Percentiles rank a stretch among this genome's conserved stretches.
Evolutionary conservation across 2,329 filamentous ascomycete genomes (phyloP).

Genomic region (Phaeosphaeriaceae sp.): DNA sequence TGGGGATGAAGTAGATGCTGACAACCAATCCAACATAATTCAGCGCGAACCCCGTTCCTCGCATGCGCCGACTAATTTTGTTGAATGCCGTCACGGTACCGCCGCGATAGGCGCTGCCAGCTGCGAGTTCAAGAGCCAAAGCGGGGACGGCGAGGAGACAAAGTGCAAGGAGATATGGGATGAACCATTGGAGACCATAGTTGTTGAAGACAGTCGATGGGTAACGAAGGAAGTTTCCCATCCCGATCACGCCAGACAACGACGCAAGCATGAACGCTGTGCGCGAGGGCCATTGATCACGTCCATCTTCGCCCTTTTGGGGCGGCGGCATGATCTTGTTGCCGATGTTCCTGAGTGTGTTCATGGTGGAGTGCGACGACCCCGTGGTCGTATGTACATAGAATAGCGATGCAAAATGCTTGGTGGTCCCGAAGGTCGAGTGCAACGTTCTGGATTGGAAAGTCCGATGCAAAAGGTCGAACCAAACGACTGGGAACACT

Average conservation of each 20-base stretch:
- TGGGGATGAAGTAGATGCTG: constrained; percentile 20
- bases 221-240: constrained; percentile 24
- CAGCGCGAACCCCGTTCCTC: constrained; percentile 15
- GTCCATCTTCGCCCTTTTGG: constrained; percentile 21
- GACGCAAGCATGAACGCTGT: constrained; percentile 21
- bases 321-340: constrained; percentile 4
- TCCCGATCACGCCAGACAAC: constrained; percentile 21
- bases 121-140: constrained; percentile 22
- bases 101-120: constrained; percentile 26
- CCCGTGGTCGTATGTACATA: not conserved
- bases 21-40: constrained; percentile 12
- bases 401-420: not conserved
- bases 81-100: constrained; percentile 27
- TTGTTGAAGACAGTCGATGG: constrained; percentile 26
- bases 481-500: not conserved
- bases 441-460: not conserved
- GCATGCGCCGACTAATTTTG: constrained; percentile 20
- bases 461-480: not conserved
- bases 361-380: constrained; percentile 3
- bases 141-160: constrained; percentile 21
- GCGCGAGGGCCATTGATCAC: constrained; percentile 18
- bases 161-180: constrained; percentile 19
- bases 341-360: constrained; percentile 1
- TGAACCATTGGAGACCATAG: constrained; percentile 23
- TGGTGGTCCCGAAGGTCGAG: not conserved